Evolutionary conservation across 2,329 filamentous ascomycete species (phyloP).

Genomic region (Fusarium sp.): DNA sequence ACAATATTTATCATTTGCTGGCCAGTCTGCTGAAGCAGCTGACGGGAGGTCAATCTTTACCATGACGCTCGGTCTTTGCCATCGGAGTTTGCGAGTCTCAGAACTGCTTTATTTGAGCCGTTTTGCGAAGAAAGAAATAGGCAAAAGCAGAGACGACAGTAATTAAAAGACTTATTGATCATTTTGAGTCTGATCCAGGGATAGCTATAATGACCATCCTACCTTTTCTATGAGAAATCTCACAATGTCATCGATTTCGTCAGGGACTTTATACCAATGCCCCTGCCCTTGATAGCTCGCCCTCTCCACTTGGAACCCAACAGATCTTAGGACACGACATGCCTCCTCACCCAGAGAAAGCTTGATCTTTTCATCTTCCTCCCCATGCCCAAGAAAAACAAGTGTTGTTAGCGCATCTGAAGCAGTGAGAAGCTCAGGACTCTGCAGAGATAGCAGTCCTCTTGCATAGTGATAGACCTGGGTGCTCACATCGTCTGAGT

Average conservation of each 20-base stretch:
- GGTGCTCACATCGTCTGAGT: constrained; percentile 26
- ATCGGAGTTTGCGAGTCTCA: too few species aligned
- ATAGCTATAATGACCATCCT: not conserved
- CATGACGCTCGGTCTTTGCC: too few species aligned
- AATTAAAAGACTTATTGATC: too few species aligned
- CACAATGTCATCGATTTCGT: constrained; percentile 61
- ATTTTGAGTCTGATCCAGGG: too few species aligned
- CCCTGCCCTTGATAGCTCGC: constrained; percentile 58
- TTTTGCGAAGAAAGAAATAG: too few species aligned
- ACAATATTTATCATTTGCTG: too few species aligned
- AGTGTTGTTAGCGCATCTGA: constrained; percentile 51
- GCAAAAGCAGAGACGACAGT: too few species aligned
- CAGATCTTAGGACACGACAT: constrained; percentile 45
- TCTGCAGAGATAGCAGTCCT: constrained; percentile 50
- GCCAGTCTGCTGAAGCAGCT: too few species aligned
- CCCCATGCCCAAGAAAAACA: constrained; percentile 61
- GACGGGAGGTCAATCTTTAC: too few species aligned
- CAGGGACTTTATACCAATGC: constrained; percentile 65
- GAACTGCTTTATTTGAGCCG: too few species aligned
- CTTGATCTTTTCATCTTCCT: constrained; percentile 59
- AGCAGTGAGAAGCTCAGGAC: constrained; percentile 6
- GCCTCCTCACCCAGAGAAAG: constrained; percentile 53
- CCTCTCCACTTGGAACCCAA: constrained; percentile 51
- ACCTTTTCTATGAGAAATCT: constrained; percentile 47
- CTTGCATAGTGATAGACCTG: constrained; percentile 52